phyloP scores from a whole-genome alignment of 2,329 filamentous ascomycete species.

The Botryotinia globosa region DNA sequence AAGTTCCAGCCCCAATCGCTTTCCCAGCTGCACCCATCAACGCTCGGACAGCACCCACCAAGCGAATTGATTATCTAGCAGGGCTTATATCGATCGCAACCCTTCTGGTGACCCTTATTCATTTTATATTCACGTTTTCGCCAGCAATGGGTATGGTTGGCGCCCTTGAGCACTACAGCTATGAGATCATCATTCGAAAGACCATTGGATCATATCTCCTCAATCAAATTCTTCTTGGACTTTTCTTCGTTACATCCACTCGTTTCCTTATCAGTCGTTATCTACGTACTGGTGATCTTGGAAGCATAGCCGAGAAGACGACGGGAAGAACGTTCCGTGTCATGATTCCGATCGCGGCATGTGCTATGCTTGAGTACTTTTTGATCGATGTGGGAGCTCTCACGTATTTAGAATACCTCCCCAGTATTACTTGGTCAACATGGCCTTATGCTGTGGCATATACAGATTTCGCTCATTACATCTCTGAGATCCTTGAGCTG shows the following conservation, averaged over 20 bases:
- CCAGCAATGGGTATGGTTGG: conserved; percentile 42
- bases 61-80: conserved; percentile 47
- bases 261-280: conserved; percentile 46
- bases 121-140: conserved; percentile 46
- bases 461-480: conserved; percentile 43
- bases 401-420: conserved; percentile 44
- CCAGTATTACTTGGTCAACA: conserved; percentile 47
- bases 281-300: conserved; percentile 44
- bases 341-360: conserved; percentile 44
- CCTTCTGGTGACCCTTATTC: conserved; percentile 45
- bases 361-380: conserved; percentile 48
- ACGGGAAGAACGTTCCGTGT: conserved; percentile 46
- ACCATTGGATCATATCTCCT: conserved; percentile 45
- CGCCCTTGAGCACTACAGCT: conserved; percentile 39
- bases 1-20: neutral
- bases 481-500: conserved; percentile 46
- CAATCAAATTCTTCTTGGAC: conserved; percentile 48
- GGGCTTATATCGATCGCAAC: conserved; percentile 46
- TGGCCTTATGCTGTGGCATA: conserved; percentile 46
- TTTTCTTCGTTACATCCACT: conserved; percentile 49
- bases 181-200: conserved; percentile 43
- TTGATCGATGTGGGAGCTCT: conserved; percentile 45
- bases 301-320: conserved; percentile 45
- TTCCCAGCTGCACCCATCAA: neutral
- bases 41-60: neutral